Percentiles rank a stretch among this genome's conserved stretches.
These are phyloP conservation scores for Dimargaris xerosporica DNA, from an alignment of 192 early-diverging fungal species.

Conservation along the genomic window DNA sequence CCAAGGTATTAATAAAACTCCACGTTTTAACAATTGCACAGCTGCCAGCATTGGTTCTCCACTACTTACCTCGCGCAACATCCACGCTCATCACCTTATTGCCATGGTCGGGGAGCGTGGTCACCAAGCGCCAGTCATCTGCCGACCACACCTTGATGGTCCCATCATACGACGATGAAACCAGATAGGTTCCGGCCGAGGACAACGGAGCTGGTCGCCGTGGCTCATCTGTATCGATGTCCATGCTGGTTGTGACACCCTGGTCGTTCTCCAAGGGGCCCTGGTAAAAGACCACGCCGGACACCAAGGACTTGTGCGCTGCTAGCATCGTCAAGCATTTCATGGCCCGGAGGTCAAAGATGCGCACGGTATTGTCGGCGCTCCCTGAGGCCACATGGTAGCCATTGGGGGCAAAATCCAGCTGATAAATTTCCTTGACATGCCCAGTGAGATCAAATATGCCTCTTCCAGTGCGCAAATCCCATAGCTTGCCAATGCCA, in stretches of 20 bases:
- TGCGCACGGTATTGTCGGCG: conserved; percentile 78
- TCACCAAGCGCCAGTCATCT: conserved; percentile 86
- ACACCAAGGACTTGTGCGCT: conserved; percentile 81
- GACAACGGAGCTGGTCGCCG: conserved; percentile 23
- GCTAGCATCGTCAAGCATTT: conserved; percentile 69
- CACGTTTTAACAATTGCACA: no score
- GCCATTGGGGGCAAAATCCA: conserved; percentile 89
- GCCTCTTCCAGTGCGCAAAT: conserved; percentile 78
- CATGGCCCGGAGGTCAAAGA: conserved; percentile 82
- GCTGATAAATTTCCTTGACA: conserved; percentile 68
- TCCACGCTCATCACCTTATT: conserved; percentile 85
- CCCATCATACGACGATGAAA: conserved; percentile 73
- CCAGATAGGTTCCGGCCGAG: conserved; percentile 61
- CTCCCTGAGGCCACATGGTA: conserved; percentile 84
- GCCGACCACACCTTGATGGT: conserved; percentile 84
- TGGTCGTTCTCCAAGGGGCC: conserved; percentile 17
- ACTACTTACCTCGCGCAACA: conserved; percentile 36
- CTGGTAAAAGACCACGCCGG: conserved; percentile 56
- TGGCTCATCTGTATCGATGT: conserved; percentile 5
- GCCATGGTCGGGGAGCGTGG: conserved; percentile 72
- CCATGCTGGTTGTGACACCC: conserved; percentile 15
- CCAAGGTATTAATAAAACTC: no score
- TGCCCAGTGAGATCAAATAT: conserved; percentile 83
- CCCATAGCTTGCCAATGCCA: conserved; percentile 89
- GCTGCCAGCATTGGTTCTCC: no score